Evolutionary conservation across 148 eudicot genomes (phyloP).

Genomic region (Persicaria tinctoria): DNA sequence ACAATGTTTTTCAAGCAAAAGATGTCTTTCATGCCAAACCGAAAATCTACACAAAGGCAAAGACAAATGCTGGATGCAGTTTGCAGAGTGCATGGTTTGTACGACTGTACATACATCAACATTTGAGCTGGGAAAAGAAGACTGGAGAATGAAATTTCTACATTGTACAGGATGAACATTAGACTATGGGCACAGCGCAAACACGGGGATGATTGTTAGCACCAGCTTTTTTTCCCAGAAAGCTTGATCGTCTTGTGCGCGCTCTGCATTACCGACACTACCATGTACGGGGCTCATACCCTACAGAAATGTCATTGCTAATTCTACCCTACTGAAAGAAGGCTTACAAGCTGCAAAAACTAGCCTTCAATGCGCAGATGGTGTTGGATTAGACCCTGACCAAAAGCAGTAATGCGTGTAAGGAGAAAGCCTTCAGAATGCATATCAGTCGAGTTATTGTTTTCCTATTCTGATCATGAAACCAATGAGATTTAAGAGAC

Average conservation of each 20-base stretch:
- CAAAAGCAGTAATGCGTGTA: neutral
- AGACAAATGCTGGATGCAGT: no score
- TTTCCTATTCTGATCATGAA: neutral
- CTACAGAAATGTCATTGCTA: neutral
- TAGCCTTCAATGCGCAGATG: neutral
- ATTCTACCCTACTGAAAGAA: neutral
- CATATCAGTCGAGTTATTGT: neutral
- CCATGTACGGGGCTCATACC: neutral
- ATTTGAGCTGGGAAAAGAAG: neutral
- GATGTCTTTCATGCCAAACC: neutral
- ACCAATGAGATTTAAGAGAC: neutral
- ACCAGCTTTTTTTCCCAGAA: neutral
- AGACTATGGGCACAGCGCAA: neutral
- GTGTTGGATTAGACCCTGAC: neutral
- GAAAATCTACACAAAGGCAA: no score
- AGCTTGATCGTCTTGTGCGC: neutral
- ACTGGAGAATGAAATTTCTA: neutral
- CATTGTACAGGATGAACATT: neutral
- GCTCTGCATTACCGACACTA: neutral
- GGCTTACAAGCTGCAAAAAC: neutral
- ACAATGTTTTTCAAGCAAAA: neutral
- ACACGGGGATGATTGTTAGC: neutral
- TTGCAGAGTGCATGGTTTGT: neutral
- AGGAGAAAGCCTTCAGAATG: neutral
- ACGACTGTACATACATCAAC: neutral